Base-by-base conservation (phyloP, 1,139 yeast genomes). In the Protomyces pachydermus region DNA sequence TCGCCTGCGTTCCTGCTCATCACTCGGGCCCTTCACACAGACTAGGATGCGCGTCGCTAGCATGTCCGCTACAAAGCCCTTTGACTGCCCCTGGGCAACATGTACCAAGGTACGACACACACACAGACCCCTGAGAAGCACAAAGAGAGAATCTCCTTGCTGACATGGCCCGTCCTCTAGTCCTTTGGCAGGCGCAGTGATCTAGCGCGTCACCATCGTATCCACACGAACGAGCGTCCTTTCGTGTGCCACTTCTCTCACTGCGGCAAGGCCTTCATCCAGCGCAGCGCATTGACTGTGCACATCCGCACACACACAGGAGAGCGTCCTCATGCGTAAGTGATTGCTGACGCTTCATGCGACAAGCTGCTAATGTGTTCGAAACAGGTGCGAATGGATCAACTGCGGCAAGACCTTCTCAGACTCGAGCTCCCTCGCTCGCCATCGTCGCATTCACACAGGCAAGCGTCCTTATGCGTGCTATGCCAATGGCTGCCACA, bases 291-390 rank as follows among this genome's bases (percentile, higher is more conserved):
- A 5, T 71, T 83, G 38, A 78, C 81, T 14, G 83, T 83, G 8
- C 98, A 93, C 76, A 73, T 82, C 71, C 78, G 98, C 63, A 85
- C 84, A 0, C 98, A 93, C 73, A 88, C 96, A 0, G 98, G 98
- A 4, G 97, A 88, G 68, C 89, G 88, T 73, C 98, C 98, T 1
- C 79, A 91, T 69, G 77, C 75, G 48, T 42, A 42, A 42, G 48
- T 38, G 18, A 14, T 38, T 18, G 42, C 16, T 6, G n/a, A 38
- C 42, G 5, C 42, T 16, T 16, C 16, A 5, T 28, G 32, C 32
- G 8, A 28, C 8, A 4, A 2, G 32, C 32, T 28, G 32, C 32
- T 28, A 28, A 28, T 2, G 4, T 8, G 4, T 28, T 28, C 32
- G 32, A 28, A 28, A 5, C 32, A 42, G 48, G 53, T 93, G 98